Evolutionary conservation across 2,329 filamentous ascomycete species (phyloP), one percentile per base, ranked within the genome.

Genomic region (Alternaria infectoria): DNA sequence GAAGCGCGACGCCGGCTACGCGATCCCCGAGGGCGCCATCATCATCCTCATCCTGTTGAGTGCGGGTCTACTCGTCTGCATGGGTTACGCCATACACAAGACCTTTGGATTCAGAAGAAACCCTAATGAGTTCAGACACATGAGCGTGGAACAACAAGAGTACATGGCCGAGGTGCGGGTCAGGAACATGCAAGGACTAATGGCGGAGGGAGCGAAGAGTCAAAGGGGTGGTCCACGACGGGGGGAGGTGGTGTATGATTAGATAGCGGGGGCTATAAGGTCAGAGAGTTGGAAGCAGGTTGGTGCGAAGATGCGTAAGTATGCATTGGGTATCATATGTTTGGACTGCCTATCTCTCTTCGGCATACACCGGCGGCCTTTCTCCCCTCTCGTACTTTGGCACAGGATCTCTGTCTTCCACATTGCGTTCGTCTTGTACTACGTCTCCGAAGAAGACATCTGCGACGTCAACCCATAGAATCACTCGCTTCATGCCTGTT

Each of bases 151-250:
- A n/a, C 72, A 74, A 44, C 62, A 62, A 17, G 61, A 66, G 13
- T 74, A 74, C 26, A 74, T 74, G 72, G 62, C 68, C 4, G 69
- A 69, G 40, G 71, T 74, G 12, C 49, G 67, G 28, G 40, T 60
- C 0, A 49, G 66, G 47, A 73, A 72, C 36, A 56, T 70, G 55
- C 51, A 66, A 2, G 30, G n/a, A 0, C 25, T 74, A 45, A 68
- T 66, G 17, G 54, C 45, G 11, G 65, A 68, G 21, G 70, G 67
- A 11, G 23, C 51, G 15, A 59, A 9, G 25, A 54, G 54, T 10
- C 36, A 44, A 21, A 28, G 25, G 13, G 43, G 49, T 12, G 44
- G 44, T 10, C 9, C 10, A 8, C 43, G 15, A n/a, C 30, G 47
- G 11, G 51, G 57, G 13, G 25, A 59, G 17, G 36, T 54, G 25